phyloP scores from a whole-genome alignment of 2,329 filamentous ascomycete species.

The Ophiostoma sp. region DNA sequence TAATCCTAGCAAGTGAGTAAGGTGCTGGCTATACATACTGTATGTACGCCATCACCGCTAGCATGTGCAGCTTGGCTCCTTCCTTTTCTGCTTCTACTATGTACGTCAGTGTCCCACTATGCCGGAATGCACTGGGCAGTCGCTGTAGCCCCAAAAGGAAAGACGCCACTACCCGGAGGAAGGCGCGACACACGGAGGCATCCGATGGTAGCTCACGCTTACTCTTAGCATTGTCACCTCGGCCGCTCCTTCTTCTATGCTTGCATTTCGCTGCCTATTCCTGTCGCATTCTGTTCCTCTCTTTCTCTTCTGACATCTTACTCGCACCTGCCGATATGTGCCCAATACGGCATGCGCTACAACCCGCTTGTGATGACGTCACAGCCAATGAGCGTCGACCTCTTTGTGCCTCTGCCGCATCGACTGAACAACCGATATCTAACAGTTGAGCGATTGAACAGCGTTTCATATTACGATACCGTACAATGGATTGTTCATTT shows the following conservation, averaged over 20 bases:
- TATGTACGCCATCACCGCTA: background rate
- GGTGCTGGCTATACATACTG: background rate
- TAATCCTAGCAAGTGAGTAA: background rate
- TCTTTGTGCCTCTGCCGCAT: background rate
- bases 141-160: background rate
- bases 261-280: background rate
- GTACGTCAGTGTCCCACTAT: background rate
- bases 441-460: background rate
- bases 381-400: conserved; percentile 19
- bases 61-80: background rate
- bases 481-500: background rate
- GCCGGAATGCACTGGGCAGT: background rate
- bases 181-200: background rate
- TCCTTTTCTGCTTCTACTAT: background rate
- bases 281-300: background rate
- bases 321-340: conserved; percentile 5
- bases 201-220: background rate
- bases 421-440: background rate
- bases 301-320: background rate
- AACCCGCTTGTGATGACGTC: conserved; percentile 21
- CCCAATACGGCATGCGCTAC: background rate
- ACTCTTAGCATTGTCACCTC: background rate
- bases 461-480: background rate
- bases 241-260: background rate
- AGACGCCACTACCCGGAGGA: background rate